Evolutionary conservation across 257 asterid species (phyloP).

Genomic region (Scutellaria minor): DNA sequence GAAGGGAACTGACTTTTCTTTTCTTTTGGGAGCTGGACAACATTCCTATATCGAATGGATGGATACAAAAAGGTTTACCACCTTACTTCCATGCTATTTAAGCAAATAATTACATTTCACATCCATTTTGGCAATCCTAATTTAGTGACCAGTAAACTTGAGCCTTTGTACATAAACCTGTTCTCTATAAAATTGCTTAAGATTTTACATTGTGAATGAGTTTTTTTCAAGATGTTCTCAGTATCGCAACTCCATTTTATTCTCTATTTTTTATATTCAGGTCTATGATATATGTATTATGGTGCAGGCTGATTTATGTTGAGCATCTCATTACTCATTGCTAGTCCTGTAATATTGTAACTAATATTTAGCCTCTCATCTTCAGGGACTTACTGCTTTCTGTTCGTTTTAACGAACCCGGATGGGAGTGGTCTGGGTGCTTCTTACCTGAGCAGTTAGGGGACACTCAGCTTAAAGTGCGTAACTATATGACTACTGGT

Average conservation of each 20-base stretch:
- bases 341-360: conserved; percentile 12
- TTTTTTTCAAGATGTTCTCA: neutral
- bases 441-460: conserved; percentile 94
- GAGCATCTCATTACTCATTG: conserved; percentile 17
- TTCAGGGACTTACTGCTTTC: conserved; percentile 85
- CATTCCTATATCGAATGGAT: conserved; percentile 89
- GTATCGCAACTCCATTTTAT: neutral
- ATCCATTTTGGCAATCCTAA: conserved; percentile 30
- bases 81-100: conserved; percentile 24
- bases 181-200: conserved; percentile 12
- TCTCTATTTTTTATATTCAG: conserved; percentile 22
- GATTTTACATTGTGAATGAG: neutral
- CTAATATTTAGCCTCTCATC: conserved; percentile 23
- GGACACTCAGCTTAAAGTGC: conserved; percentile 91
- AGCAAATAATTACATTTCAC: conserved; percentile 18
- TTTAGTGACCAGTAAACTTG: conserved; percentile 25
- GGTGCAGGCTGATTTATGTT: conserved; percentile 2
- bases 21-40: conserved; percentile 64
- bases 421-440: conserved; percentile 99
- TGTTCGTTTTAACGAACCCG: conserved; percentile 83
- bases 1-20: conserved; percentile 80
- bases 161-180: neutral
- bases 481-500: conserved; percentile 72
- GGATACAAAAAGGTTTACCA: conserved; percentile 74
- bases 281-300: neutral